Percentiles rank a stretch among this genome's conserved stretches.
Conservation (phyloP, 2,329 filamentous ascomycete genomes). For the Escovopsis sp. region DNA sequence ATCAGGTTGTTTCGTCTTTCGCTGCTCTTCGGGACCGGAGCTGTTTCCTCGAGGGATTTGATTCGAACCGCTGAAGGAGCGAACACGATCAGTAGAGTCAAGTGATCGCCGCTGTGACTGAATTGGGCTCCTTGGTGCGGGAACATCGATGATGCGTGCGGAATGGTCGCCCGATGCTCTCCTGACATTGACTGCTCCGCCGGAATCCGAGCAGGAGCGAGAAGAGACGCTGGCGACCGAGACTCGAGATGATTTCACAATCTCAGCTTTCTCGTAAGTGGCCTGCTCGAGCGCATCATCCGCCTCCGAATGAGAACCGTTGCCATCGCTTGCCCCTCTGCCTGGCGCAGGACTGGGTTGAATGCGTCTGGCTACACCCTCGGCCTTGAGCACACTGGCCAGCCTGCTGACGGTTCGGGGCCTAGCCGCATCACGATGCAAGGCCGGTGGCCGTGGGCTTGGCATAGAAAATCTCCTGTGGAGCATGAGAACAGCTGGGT, state of each 20-base stretch:
- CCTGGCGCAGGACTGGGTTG: no score
- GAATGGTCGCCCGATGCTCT: conserved; percentile 36
- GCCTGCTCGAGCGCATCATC: conserved; percentile 31
- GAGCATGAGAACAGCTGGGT: conserved; percentile 18
- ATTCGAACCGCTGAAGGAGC: conserved; percentile 25
- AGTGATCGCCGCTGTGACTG: conserved; percentile 34
- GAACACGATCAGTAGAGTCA: conserved; percentile 28
- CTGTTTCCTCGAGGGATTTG: conserved; percentile 22
- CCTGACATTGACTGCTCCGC: conserved; percentile 23
- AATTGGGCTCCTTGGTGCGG: conserved; percentile 34
- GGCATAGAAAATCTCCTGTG: conserved; percentile 38
- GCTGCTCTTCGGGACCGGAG: conserved; percentile 26
- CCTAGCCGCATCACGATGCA: conserved; percentile 1
- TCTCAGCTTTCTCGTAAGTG: conserved; percentile 41
- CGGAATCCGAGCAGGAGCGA: conserved; percentile 32
- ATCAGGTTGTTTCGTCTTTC: conserved; percentile 11
- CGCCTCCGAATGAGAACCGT: conserved; percentile 7
- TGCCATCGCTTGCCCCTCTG: no score
- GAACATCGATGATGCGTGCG: conserved; percentile 43
- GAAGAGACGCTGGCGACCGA: conserved; percentile 39
- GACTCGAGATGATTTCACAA: conserved; percentile 41
- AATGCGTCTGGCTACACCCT: neutral
- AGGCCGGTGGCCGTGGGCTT: conserved; percentile 15
- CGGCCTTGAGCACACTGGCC: neutral
- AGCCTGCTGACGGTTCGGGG: neutral